Conservation (phyloP, 805 yeast genomes). For the Candida suzukii region DNA sequence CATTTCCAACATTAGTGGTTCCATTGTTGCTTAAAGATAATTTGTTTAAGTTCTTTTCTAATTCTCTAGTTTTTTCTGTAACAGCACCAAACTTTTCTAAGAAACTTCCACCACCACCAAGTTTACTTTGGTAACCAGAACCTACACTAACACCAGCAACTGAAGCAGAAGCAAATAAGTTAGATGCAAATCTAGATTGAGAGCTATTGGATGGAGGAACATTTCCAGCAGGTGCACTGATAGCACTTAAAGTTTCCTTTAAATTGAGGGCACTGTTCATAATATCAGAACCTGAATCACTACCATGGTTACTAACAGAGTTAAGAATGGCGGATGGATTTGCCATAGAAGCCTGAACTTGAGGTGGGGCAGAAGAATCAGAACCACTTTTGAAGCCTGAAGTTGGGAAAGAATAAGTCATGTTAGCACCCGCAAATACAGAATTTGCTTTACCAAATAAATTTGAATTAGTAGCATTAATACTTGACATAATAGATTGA, state of each 20-base stretch:
- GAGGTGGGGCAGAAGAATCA: conserved; percentile 1
- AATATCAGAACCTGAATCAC: conserved; percentile 26
- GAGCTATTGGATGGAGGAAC: neutral
- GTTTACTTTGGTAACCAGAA: conserved; percentile 20
- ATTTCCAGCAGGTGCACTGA: conserved; percentile 21
- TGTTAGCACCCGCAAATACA: conserved; percentile 16
- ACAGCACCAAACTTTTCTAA: conserved; percentile 58
- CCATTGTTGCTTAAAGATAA: conserved; percentile 23
- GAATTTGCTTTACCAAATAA: conserved; percentile 18
- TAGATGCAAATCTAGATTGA: conserved; percentile 25
- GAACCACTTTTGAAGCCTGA: neutral
- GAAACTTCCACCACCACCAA: conserved; percentile 35
- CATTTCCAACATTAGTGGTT: conserved; percentile 4
- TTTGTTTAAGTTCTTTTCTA: conserved; percentile 44
- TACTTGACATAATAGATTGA: conserved; percentile 25
- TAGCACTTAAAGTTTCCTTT: conserved; percentile 25
- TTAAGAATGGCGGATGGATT: neutral
- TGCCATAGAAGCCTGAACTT: neutral
- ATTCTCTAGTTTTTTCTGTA: conserved; percentile 64
- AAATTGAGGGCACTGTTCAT: conserved; percentile 9
- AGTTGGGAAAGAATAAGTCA: conserved; percentile 6
- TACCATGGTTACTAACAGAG: neutral
- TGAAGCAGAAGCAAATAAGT: conserved; percentile 52
- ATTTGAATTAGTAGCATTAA: conserved; percentile 16
- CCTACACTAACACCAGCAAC: conserved; percentile 41